phyloP scores from a whole-genome alignment of 768 basidiomycete species.

The Phanerochaete carnosa region DNA sequence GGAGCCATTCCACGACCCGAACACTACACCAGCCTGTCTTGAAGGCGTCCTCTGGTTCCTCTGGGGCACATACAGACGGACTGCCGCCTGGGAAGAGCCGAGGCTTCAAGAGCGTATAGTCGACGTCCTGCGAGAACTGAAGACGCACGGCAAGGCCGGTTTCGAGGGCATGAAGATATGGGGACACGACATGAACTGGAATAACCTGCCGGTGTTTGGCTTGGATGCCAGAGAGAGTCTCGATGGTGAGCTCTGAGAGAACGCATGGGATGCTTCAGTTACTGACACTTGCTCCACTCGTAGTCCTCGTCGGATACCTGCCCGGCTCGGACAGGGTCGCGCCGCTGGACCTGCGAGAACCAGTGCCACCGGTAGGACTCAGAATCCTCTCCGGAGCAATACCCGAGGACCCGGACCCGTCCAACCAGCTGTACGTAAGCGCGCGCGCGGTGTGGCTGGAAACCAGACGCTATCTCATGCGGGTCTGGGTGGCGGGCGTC shows the following conservation, averaged over 20 bases:
- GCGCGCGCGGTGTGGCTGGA: conserved; percentile 12
- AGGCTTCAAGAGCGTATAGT: conserved; percentile 3
- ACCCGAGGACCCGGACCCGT: background rate
- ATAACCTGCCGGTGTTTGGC: conserved; percentile 4
- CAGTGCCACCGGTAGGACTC: no score
- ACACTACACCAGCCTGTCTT: conserved; percentile 11
- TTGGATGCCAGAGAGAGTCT: conserved; percentile 2
- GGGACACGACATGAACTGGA: background rate
- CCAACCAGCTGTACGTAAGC: background rate
- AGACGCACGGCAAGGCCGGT: background rate
- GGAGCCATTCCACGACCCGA: background rate
- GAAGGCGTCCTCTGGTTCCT: conserved; percentile 10
- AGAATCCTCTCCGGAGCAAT: conserved; percentile 1
- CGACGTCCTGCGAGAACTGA: background rate
- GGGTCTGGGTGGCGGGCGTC: conserved; percentile 9
- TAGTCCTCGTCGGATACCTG: no score
- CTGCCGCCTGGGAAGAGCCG: background rate
- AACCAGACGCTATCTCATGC: conserved; percentile 7
- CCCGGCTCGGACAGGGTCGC: no score
- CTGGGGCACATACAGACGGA: background rate
- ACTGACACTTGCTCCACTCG: no score
- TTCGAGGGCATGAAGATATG: conserved; percentile 9
- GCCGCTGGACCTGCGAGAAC: no score
- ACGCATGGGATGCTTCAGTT: no score
- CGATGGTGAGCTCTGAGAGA: conserved; percentile 6